Percentiles rank a stretch among this genome's conserved stretches.
Conservation (phyloP, 345 rosid species). For the Abelmoschus esculentus region DNA sequence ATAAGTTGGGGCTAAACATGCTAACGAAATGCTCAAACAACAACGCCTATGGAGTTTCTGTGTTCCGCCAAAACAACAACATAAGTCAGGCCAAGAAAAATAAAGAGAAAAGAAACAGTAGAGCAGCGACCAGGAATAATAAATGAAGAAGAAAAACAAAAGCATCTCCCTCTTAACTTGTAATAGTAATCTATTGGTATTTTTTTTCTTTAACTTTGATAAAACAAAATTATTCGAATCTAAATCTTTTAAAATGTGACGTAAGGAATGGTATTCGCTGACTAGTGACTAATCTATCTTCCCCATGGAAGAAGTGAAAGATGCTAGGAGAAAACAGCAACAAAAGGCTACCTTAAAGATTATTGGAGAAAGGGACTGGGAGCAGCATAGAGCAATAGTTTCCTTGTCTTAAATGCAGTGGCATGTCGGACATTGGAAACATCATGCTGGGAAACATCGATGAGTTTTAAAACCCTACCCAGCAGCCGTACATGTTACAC, state of each 20-base stretch:
- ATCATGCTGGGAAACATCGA: neutral
- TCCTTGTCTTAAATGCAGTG: neutral
- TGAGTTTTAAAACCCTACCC: conserved; percentile 5
- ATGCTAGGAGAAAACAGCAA: neutral
- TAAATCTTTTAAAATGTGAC: too few species aligned
- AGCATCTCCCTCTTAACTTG: too few species aligned
- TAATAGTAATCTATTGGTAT: too few species aligned
- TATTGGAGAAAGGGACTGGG: neutral
- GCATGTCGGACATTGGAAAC: neutral
- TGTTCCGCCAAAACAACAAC: conserved; percentile 1
- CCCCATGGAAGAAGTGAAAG: neutral
- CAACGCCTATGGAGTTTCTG: conserved; percentile 5
- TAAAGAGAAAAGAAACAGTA: neutral
- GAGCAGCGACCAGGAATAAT: neutral
- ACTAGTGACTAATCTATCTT: too few species aligned
- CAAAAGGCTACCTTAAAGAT: neutral
- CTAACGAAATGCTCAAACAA: conserved; percentile 3
- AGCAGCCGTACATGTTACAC: neutral
- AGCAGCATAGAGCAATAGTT: neutral
- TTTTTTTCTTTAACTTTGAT: too few species aligned
- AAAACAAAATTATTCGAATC: too few species aligned
- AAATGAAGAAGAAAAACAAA: neutral
- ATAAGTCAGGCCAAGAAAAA: neutral
- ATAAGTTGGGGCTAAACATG: conserved; percentile 74
- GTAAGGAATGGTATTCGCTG: too few species aligned